Percentiles rank a stretch among this genome's conserved stretches.
These are phyloP conservation scores for Mucor plumbeus DNA, from an alignment of 371 early-diverging fungal species.

Conservation along the genomic window DNA sequence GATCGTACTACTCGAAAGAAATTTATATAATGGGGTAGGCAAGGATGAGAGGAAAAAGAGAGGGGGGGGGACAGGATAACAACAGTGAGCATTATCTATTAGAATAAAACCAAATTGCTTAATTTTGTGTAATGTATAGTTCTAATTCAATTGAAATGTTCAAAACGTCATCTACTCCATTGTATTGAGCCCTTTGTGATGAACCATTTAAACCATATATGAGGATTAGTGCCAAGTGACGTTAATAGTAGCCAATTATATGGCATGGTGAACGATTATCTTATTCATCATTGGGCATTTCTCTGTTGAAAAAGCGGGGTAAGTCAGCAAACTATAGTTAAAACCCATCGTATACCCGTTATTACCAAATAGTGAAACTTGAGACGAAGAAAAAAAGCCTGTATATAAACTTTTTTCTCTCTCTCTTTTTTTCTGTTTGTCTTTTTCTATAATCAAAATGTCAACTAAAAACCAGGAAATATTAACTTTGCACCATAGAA, in stretches of 20 bases:
- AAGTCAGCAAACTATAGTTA: not conserved
- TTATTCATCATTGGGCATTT: not conserved
- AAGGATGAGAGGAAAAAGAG: too few relatives aligned
- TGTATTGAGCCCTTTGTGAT: too few relatives aligned
- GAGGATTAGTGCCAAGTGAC: constrained; percentile 8
- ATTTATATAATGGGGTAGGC: too few relatives aligned
- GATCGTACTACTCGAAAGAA: too few relatives aligned
- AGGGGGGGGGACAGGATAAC: too few relatives aligned
- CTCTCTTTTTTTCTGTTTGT: not conserved
- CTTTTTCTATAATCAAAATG: not conserved
- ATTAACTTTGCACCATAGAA: not conserved
- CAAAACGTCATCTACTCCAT: too few relatives aligned
- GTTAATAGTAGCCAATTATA: constrained; percentile 8
- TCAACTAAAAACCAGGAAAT: not conserved
- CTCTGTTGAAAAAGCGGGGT: constrained; percentile 1
- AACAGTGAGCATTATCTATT: too few relatives aligned
- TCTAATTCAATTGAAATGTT: too few relatives aligned
- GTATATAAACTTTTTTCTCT: not conserved
- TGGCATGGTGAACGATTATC: not conserved
- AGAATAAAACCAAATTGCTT: too few relatives aligned
- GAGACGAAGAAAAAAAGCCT: not conserved
- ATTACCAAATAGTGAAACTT: constrained; percentile 5
- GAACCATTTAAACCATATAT: too few relatives aligned
- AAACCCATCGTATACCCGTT: not conserved
- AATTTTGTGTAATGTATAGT: too few relatives aligned